phyloP scores from a whole-genome alignment of 345 rosid genomes.

The Angophora floribunda region DNA sequence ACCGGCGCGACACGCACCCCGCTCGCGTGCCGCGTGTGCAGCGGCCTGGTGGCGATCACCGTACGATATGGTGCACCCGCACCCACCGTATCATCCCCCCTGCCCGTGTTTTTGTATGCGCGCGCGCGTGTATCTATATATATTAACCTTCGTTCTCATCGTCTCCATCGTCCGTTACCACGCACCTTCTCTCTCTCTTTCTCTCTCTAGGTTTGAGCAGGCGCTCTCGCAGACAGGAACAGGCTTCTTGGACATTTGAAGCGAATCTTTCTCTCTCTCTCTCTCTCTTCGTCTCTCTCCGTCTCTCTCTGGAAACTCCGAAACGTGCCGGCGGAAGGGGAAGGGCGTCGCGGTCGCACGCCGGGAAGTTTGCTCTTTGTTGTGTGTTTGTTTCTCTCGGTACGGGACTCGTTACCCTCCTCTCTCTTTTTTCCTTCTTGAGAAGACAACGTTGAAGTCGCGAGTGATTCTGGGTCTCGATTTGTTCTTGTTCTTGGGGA shows the following conservation, averaged over 20 bases:
- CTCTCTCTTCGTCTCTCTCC: neutral
- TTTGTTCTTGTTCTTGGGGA: neutral
- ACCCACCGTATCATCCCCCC: neutral
- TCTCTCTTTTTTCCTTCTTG: neutral
- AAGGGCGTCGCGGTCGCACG: neutral
- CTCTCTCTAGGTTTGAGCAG: too few species aligned
- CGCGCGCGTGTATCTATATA: neutral
- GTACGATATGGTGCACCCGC: neutral
- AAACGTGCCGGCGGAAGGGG: neutral
- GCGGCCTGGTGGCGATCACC: neutral
- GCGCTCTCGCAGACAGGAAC: neutral
- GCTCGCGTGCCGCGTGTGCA: neutral
- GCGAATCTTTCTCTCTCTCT: neutral
- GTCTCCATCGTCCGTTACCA: neutral
- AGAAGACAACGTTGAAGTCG: neutral
- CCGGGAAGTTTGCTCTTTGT: neutral
- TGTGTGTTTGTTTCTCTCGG: neutral
- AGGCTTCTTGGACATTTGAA: neutral
- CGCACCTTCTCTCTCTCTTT: neutral
- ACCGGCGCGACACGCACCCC: neutral
- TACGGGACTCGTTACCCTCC: neutral
- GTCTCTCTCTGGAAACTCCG: neutral
- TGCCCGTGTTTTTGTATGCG: neutral
- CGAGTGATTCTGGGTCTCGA: neutral
- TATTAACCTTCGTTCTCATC: neutral